Conservation (phyloP, 78 protist species). For the Guillardia theta region DNA sequence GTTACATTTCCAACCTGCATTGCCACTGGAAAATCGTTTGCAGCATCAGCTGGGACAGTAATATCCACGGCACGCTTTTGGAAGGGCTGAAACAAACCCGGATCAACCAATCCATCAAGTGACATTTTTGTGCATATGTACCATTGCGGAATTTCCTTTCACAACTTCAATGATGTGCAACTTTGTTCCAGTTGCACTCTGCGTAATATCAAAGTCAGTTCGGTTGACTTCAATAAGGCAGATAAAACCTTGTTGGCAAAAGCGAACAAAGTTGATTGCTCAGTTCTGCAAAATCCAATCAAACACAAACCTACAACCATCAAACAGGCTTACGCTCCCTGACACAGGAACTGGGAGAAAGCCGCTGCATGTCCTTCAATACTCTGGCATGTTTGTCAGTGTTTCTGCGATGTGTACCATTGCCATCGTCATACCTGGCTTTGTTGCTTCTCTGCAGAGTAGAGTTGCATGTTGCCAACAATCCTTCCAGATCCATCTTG, state of each 20-base stretch:
- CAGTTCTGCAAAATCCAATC: neutral
- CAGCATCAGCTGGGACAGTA: slow-evolving; percentile 80
- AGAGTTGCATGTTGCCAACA: slow-evolving; percentile 89
- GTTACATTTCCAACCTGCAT: slow-evolving; percentile 68
- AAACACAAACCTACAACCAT: neutral
- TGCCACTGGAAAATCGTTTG: slow-evolving; percentile 96
- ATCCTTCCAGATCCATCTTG: too few relatives aligned
- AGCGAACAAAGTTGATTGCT: slow-evolving; percentile 73
- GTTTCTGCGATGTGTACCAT: too few relatives aligned
- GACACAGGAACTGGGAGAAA: slow-evolving; percentile 69
- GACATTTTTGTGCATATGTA: neutral
- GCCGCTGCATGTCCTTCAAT: slow-evolving; percentile 95
- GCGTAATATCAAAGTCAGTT: too few relatives aligned
- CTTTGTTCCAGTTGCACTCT: too few relatives aligned
- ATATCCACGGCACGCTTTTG: slow-evolving; percentile 76
- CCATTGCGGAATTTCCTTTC: neutral
- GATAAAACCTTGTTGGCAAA: slow-evolving; percentile 76
- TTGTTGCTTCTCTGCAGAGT: slow-evolving; percentile 85
- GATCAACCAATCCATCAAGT: too few relatives aligned
- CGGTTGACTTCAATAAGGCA: too few relatives aligned
- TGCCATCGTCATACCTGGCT: neutral
- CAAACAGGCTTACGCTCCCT: slow-evolving; percentile 59
- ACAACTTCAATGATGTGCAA: slow-evolving; percentile 79
- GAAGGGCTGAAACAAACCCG: slow-evolving; percentile 36
- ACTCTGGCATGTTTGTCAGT: slow-evolving; percentile 56